Percentiles rank a stretch among this genome's conserved stretches.
Conservation (phyloP, 1,139 yeast genomes). For the Eremothecium cymbalariae region DNA sequence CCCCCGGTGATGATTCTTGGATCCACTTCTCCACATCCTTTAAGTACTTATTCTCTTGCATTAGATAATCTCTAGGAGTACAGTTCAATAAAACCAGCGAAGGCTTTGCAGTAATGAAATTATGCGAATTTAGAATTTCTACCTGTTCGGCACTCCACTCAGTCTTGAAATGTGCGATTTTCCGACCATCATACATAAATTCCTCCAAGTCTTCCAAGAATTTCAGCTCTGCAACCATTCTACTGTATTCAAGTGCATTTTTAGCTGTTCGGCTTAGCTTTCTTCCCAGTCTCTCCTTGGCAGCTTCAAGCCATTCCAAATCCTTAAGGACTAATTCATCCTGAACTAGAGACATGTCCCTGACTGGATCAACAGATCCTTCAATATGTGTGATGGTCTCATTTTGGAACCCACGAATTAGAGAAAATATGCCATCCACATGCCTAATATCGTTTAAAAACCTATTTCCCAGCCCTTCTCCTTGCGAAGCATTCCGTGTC, state of each 20-base stretch:
- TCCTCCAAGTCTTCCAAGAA: slow-evolving; percentile 44
- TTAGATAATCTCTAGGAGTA: slow-evolving; percentile 45
- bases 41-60: slow-evolving; percentile 40
- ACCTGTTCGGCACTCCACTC: slow-evolving; percentile 53
- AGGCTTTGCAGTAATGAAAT: slow-evolving; percentile 65
- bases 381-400: slow-evolving; percentile 70
- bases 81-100: slow-evolving; percentile 56
- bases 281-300: slow-evolving; percentile 41
- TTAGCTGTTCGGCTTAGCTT: slow-evolving; percentile 37
- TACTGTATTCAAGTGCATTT: slow-evolving; percentile 31
- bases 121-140: slow-evolving; percentile 48
- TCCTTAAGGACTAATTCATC: slow-evolving; percentile 71
- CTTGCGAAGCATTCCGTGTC: slow-evolving; percentile 63
- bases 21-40: slow-evolving; percentile 46
- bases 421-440: slow-evolving; percentile 68
- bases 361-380: slow-evolving; percentile 50
- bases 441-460: slow-evolving; percentile 62
- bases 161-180: slow-evolving; percentile 37
- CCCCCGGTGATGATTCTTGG: slow-evolving; percentile 45
- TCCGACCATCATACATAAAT: slow-evolving; percentile 50
- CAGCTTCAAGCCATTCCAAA: slow-evolving; percentile 54
- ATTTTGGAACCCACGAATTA: slow-evolving; percentile 58
- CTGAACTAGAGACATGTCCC: slow-evolving; percentile 60
- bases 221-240: slow-evolving; percentile 38
- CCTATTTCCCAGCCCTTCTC: slow-evolving; percentile 73